phyloP scores from a whole-genome alignment of 2,329 filamentous ascomycete genomes.

The Apiospora sp. region DNA sequence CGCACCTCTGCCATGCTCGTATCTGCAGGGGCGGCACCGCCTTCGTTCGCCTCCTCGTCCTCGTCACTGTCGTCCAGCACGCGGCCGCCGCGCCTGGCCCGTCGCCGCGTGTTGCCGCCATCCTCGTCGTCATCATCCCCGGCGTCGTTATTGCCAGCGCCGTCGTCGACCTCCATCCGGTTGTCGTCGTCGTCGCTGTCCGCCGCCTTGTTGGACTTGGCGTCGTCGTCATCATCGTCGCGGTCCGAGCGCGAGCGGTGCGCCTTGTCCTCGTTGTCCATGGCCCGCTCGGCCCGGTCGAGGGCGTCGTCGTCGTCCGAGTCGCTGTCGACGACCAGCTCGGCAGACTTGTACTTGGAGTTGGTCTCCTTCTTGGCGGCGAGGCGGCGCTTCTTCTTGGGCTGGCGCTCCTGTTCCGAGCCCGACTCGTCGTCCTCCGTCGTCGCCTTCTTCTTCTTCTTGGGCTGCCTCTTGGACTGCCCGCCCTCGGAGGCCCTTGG shows the following conservation, averaged over 20 bases:
- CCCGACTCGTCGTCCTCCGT: conserved; percentile 55
- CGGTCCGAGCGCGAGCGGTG: conserved; percentile 10
- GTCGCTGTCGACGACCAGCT: conserved; percentile 82
- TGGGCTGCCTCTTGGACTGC: conserved; percentile 47
- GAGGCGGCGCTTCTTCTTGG: conserved; percentile 69
- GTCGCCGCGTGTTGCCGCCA: conserved; percentile 48
- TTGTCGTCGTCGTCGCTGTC: conserved; percentile 47
- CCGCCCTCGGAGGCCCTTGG: conserved; percentile 45
- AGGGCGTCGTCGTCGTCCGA: conserved; percentile 55
- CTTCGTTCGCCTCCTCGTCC: conserved; percentile 48
- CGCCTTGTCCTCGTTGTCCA: conserved; percentile 43
- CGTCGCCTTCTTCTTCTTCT: conserved; percentile 68
- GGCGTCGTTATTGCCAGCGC: conserved; percentile 43
- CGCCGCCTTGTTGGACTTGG: conserved; percentile 34
- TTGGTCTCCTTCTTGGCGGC: conserved; percentile 55
- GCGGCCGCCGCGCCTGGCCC: conserved; percentile 55
- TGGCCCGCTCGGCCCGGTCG: conserved; percentile 54
- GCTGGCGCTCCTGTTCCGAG: conserved; percentile 59
- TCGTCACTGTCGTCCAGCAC: conserved; percentile 64
- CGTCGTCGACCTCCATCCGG: conserved; percentile 61
- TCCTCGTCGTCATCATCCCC: conserved; percentile 63
- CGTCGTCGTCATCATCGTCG: conserved; percentile 19
- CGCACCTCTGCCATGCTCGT: conserved; percentile 45
- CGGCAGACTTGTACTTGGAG: conserved; percentile 83
- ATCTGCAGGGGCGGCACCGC: conserved; percentile 37